Evolutionary conservation across 345 rosid species (phyloP).

Genomic region (Bretschneidera sinensis): DNA sequence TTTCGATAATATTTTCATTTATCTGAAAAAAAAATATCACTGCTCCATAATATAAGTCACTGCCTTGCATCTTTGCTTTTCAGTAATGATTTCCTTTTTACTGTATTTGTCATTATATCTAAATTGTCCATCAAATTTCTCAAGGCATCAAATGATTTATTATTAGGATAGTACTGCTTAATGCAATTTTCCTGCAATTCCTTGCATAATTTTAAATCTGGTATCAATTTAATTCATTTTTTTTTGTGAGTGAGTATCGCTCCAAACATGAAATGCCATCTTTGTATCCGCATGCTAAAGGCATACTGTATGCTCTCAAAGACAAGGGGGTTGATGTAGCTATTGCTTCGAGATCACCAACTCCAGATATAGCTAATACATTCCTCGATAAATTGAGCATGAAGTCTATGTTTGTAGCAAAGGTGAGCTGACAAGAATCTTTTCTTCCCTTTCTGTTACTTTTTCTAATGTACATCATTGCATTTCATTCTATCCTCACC

Average conservation of each 20-base stretch:
- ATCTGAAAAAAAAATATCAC: neutral
- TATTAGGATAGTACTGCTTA: neutral
- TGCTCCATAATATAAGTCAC: neutral
- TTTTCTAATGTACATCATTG: neutral
- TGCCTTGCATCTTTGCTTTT: neutral
- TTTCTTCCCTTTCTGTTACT: neutral
- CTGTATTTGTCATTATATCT: neutral
- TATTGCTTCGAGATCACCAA: slow-evolving; percentile 78
- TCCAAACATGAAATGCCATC: slow-evolving; percentile 70
- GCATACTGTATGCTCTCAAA: slow-evolving; percentile 55
- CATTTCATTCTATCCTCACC: neutral
- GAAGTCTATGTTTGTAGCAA: slow-evolving; percentile 52
- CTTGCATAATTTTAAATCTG: neutral
- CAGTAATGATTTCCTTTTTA: no score
- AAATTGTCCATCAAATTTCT: neutral
- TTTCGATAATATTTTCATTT: neutral
- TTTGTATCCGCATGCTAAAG: slow-evolving; percentile 74
- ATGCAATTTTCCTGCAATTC: neutral
- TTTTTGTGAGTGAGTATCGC: slow-evolving; percentile 45
- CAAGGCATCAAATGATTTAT: no score
- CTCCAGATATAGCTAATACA: slow-evolving; percentile 61
- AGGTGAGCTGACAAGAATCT: slow-evolving; percentile 30
- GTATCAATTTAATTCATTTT: neutral
- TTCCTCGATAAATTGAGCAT: slow-evolving; percentile 61
- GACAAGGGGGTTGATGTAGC: slow-evolving; percentile 74